A percentile compares a stretch with the other conserved stretches of the same genome.
These are phyloP conservation scores for Bruguiera parviflora DNA, from an alignment of 345 rosid genomes.

Conservation along the genomic window DNA sequence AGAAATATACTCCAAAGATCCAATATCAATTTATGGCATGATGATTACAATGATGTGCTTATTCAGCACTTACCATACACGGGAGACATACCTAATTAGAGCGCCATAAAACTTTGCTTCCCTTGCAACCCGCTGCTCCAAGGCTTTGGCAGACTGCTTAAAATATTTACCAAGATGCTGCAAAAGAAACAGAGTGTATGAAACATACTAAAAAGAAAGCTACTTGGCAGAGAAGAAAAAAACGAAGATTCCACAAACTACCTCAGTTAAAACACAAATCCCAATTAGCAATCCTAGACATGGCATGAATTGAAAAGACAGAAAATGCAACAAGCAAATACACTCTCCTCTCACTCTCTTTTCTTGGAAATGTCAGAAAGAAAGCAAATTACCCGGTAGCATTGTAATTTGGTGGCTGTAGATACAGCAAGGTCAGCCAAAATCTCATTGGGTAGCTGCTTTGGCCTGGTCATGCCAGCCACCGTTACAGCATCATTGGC, in stretches of 20 bases:
- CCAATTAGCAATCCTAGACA: background rate
- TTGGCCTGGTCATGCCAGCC: slow-evolving; percentile 82
- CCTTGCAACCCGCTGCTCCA: slow-evolving; percentile 72
- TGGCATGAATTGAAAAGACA: background rate
- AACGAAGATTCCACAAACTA: background rate
- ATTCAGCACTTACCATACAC: background rate
- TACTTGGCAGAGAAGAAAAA: background rate
- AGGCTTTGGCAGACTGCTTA: slow-evolving; percentile 82
- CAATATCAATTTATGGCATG: background rate
- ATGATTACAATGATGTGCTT: background rate
- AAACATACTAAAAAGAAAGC: background rate
- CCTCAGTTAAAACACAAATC: background rate
- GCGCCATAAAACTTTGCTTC: slow-evolving; percentile 98
- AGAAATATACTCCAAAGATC: background rate
- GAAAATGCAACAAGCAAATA: background rate
- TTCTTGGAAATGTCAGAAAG: background rate
- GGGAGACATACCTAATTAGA: slow-evolving; percentile 62
- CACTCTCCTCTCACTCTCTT: background rate
- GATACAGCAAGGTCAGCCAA: slow-evolving; percentile 81
- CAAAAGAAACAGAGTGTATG: slow-evolving; percentile 9
- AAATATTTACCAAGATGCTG: slow-evolving; percentile 91
- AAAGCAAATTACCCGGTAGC: slow-evolving; percentile 59
- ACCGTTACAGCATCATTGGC: slow-evolving; percentile 82
- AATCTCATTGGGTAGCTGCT: slow-evolving; percentile 59
- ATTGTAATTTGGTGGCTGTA: slow-evolving; percentile 85